Evolutionary conservation across 2,329 filamentous ascomycete genomes (phyloP).

Genomic region (Biscogniauxia sp.): DNA sequence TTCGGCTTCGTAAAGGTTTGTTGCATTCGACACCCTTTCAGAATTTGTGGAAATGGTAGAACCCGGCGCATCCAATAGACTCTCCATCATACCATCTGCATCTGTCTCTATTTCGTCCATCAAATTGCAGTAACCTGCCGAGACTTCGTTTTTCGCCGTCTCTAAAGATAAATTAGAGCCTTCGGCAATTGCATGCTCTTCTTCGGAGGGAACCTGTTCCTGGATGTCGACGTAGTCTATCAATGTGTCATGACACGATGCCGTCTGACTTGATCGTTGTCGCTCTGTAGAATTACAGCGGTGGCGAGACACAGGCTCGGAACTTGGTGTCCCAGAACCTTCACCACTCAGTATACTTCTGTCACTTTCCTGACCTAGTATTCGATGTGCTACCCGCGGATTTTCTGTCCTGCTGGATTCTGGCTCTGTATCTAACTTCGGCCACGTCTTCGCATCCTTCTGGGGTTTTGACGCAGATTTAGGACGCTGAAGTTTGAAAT

Average conservation of each 20-base stretch:
- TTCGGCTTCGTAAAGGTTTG: background rate
- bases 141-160: background rate
- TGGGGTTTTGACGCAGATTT: background rate
- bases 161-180: background rate
- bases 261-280: background rate
- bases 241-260: background rate
- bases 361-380: background rate
- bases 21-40: background rate
- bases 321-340: background rate
- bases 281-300: background rate
- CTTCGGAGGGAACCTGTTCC: background rate
- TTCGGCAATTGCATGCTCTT: background rate
- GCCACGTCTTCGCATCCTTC: background rate
- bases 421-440: background rate
- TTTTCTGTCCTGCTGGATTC: background rate
- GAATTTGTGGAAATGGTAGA: background rate
- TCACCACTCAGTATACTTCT: background rate
- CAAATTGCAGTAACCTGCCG: background rate
- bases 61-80: background rate
- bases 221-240: background rate
- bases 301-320: background rate
- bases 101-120: background rate
- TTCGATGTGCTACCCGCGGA: background rate
- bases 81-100: background rate
- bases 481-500: background rate